Evolutionary conservation across 176 grass and related monocot species (phyloP).

Genomic region (Ananas comosus): DNA sequence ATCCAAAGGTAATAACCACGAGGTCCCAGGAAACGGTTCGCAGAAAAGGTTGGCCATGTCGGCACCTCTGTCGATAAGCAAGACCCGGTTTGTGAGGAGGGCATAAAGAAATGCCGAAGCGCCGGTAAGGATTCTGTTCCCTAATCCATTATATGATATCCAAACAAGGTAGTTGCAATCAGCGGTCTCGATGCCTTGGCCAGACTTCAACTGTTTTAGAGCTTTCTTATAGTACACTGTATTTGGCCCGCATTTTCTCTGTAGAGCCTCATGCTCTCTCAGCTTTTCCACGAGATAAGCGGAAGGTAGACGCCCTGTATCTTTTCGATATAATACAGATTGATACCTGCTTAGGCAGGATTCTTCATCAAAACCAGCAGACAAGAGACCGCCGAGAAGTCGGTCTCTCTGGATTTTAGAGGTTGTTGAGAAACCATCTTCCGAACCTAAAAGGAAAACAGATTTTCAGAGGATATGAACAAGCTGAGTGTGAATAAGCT

Average conservation of each 20-base stretch:
- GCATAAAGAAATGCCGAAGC: constrained; percentile 61
- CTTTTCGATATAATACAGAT: constrained; percentile 43
- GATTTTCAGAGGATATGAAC: background rate
- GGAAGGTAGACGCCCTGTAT: constrained; percentile 31
- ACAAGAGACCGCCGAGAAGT: constrained; percentile 41
- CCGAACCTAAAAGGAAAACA: background rate
- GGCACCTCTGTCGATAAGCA: constrained; percentile 54
- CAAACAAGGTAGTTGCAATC: constrained; percentile 63
- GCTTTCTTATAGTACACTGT: constrained; percentile 45
- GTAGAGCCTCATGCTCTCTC: constrained; percentile 53
- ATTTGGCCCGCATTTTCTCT: constrained; percentile 52
- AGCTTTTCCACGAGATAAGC: constrained; percentile 49
- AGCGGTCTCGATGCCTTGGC: constrained; percentile 23
- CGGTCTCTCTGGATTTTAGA: constrained; percentile 23
- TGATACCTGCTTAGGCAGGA: constrained; percentile 52
- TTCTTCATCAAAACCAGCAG: constrained; percentile 46
- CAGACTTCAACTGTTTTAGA: constrained; percentile 38
- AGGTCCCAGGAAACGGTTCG: constrained; percentile 63
- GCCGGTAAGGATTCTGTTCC: constrained; percentile 61
- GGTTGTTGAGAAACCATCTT: constrained; percentile 7
- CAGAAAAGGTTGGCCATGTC: constrained; percentile 61
- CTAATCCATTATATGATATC: constrained; percentile 48
- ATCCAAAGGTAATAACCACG: constrained; percentile 62
- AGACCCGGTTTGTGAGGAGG: constrained; percentile 47
- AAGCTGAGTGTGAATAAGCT: background rate